Evolutionary conservation across 306 rosid species (phyloP).

Genomic region (Crotalaria pallida): DNA sequence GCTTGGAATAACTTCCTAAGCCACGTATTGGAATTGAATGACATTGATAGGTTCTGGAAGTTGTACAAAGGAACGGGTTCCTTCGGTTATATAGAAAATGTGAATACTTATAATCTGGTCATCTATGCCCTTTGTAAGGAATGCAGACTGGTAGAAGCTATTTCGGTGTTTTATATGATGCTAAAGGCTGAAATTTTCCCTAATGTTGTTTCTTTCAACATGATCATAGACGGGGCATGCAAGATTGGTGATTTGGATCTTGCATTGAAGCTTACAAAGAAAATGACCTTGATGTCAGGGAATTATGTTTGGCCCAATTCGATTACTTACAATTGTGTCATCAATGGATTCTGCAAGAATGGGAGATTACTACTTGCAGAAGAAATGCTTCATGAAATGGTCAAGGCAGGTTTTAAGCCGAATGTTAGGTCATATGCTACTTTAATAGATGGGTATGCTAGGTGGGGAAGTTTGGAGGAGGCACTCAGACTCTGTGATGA

Average conservation of each 20-base stretch:
- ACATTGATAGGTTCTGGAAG: slow-evolving; percentile 44
- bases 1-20: slow-evolving; percentile 61
- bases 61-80: slow-evolving; percentile 47
- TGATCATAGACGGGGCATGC: slow-evolving; percentile 49
- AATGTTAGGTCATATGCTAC: slow-evolving; percentile 45
- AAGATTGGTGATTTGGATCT: slow-evolving; percentile 46
- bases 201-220: slow-evolving; percentile 50
- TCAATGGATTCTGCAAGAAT: slow-evolving; percentile 49
- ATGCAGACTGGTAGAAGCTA: slow-evolving; percentile 39
- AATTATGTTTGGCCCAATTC: slow-evolving; percentile 31
- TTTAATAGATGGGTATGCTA: slow-evolving; percentile 48
- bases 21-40: slow-evolving; percentile 40
- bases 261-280: slow-evolving; percentile 40
- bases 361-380: slow-evolving; percentile 40
- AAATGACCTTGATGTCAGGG: slow-evolving; percentile 33
- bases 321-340: slow-evolving; percentile 47
- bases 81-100: slow-evolving; percentile 41
- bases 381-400: slow-evolving; percentile 36
- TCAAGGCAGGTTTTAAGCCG: slow-evolving; percentile 29
- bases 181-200: slow-evolving; percentile 40
- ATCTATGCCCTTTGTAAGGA: slow-evolving; percentile 52
- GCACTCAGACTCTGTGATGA: slow-evolving; percentile 44
- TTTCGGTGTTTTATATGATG: slow-evolving; percentile 42
- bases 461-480: slow-evolving; percentile 48
- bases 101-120: slow-evolving; percentile 49